Evolutionary conservation across 2,329 filamentous ascomycete species (phyloP).

Genomic region (Pseudofabraea citricarpa): DNA sequence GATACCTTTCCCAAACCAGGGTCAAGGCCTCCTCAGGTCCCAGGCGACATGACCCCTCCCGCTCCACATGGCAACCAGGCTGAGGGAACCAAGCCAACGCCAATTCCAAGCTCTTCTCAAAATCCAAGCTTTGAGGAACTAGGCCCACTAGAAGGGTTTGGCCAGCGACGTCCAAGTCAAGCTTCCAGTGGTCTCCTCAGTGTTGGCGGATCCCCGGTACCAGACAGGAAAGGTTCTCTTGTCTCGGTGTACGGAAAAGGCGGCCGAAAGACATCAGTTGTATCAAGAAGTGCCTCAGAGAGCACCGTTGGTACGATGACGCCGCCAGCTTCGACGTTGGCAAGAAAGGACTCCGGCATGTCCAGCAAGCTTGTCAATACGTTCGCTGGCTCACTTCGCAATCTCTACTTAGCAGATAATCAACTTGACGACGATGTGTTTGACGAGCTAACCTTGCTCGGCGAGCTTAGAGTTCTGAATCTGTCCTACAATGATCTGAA

Average conservation of each 20-base stretch:
- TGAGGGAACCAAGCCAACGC: constrained; percentile 11
- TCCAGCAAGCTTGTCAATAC: constrained; percentile 77
- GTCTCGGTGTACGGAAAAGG: constrained; percentile 75
- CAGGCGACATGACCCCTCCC: constrained; percentile 39
- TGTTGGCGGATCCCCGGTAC: constrained; percentile 67
- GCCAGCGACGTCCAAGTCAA: constrained; percentile 75
- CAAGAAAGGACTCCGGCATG: constrained; percentile 84
- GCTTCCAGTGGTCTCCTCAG: constrained; percentile 72
- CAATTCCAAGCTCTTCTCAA: constrained; percentile 42
- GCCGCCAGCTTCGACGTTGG: constrained; percentile 48
- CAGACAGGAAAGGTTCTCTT: constrained; percentile 75
- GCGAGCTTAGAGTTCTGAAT: constrained; percentile 84
- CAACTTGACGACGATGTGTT: constrained; percentile 92
- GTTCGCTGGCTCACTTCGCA: constrained; percentile 79
- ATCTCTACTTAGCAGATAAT: constrained; percentile 89
- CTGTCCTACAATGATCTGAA: constrained; percentile 92
- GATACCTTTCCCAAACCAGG: constrained; percentile 85
- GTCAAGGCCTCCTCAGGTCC: constrained; percentile 60
- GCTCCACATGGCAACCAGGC: constrained; percentile 3
- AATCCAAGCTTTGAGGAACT: constrained; percentile 78
- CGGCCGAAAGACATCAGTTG: constrained; percentile 78
- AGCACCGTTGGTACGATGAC: constrained; percentile 29
- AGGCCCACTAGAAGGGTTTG: constrained; percentile 56
- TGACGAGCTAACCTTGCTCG: constrained; percentile 77
- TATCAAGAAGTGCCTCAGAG: constrained; percentile 62